These are phyloP conservation scores for Lindgomyces ingoldianus DNA, from an alignment of 495 filamentous ascomycete genomes.

Conservation along the genomic window DNA sequence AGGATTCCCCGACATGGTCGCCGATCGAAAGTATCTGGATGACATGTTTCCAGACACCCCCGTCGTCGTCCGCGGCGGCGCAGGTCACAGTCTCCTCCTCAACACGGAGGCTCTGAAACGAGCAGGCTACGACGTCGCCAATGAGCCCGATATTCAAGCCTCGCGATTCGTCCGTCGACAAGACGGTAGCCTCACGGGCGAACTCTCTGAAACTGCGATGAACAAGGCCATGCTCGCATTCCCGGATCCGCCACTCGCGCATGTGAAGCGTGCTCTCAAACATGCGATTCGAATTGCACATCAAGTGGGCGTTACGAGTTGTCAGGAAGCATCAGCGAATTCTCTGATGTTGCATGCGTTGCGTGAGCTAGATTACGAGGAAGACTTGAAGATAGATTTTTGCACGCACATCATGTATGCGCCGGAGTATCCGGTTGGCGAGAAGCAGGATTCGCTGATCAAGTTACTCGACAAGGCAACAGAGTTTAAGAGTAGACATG, in stretches of 20 bases:
- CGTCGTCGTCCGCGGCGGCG: constrained; percentile 22
- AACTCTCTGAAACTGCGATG: constrained; percentile 24
- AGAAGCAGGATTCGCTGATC: constrained; percentile 6
- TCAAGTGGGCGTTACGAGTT: constrained; percentile 21
- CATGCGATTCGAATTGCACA: constrained; percentile 21
- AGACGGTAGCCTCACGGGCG: constrained; percentile 26
- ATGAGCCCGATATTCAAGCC: constrained; percentile 23
- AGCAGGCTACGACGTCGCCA: constrained; percentile 27
- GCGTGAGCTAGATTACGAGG: constrained; percentile 24
- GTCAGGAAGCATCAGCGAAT: constrained; percentile 29
- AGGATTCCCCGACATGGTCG: constrained; percentile 3
- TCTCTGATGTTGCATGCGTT: constrained; percentile 16
- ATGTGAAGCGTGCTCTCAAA: constrained; percentile 25
- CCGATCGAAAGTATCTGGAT: constrained; percentile 28
- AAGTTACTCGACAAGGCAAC: constrained; percentile 18
- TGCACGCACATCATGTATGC: constrained; percentile 29
- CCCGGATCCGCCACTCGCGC: constrained; percentile 10
- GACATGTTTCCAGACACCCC: constrained; percentile 24
- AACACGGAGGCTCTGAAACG: constrained; percentile 23
- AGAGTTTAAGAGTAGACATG: constrained; percentile 23
- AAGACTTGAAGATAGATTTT: constrained; percentile 20
- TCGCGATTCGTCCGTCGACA: constrained; percentile 10
- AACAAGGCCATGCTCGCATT: constrained; percentile 18
- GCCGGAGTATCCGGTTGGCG: constrained; percentile 19
- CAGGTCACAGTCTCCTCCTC: constrained; percentile 14